Base-by-base conservation (phyloP, 768 basidiomycete genomes). In the Lactarius deliciosus region DNA sequence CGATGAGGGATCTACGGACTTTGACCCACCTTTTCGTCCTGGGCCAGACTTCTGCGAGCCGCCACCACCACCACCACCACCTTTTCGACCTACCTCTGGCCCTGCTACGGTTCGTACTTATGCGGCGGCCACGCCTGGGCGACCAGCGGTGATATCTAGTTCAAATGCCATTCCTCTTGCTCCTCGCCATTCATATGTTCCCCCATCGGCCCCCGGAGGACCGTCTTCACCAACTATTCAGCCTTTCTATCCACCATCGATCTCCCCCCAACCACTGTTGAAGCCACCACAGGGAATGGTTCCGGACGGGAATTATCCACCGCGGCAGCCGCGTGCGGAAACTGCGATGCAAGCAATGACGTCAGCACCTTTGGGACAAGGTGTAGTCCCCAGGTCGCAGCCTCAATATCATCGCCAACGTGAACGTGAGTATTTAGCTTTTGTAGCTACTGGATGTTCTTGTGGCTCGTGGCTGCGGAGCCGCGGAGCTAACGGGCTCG, bases 21-120 rank as follows among this genome's bases (percentile, higher is more conserved):
- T 60, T 11, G 63, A 68, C 34, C 66, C 69, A 5, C 69, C 69
- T 34, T 68, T 68, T 61, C 66, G 66, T 15, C 62, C 66, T 13
- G 62, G 67, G 13, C 66, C 69, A 15, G 66, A 63, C 22, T 32
- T 59, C 54, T 30, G 58, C 32, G 66, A 68, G 28, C 66, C 40
- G 18, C 47, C 45, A 3, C 66, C 62, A 3, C 66, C 62, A 9
- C 59, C 25, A 28, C 25, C 62, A 28, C 55, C 38, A 45, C 28
- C 66, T 22, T 64, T 60, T 50, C 62, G 66, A 28, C 63, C 63
- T 22, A 18, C 41, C 41, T 36, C 66, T 18, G 53, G 66, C 36
- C 34, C 58, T 20, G 41, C 22, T 64, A n/a, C 16, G n/a, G n/a
- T 32, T 3, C 61, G 36, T 45, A 61, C 30, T 5, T 54, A 59